Evolutionary conservation across 2,329 filamentous ascomycete genomes (phyloP).

Genomic region (Cladophialophora bantiana): DNA sequence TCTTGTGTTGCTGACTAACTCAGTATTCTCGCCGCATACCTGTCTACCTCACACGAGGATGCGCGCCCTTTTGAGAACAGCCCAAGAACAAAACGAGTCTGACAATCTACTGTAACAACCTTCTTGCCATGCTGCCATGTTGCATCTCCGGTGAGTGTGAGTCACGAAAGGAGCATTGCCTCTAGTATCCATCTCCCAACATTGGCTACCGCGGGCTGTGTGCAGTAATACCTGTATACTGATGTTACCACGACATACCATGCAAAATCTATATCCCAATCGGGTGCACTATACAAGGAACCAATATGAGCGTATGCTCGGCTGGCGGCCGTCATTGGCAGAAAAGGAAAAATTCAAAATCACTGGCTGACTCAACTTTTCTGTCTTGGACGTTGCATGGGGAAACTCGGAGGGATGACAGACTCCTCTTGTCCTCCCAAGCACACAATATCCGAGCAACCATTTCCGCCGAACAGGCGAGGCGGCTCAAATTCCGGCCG

Average conservation of each 20-base stretch:
- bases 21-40: neutral
- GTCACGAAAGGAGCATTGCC: neutral
- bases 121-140: too few relatives aligned
- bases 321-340: neutral
- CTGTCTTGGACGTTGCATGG: neutral
- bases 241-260: too few relatives aligned
- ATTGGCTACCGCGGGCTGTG: too few relatives aligned
- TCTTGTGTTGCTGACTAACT: neutral
- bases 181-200: neutral
- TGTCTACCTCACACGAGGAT: neutral
- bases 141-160: neutral
- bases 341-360: neutral
- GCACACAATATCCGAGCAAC: neutral
- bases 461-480: neutral
- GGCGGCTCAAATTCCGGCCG: neutral
- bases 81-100: neutral
- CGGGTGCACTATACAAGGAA: too few relatives aligned
- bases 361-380: constrained; percentile 1
- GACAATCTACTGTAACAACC: neutral
- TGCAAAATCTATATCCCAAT: too few relatives aligned
- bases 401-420: neutral
- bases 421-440: neutral
- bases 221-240: too few relatives aligned
- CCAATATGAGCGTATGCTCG: neutral
- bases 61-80: neutral